These are phyloP conservation scores for Microascus cirrosus DNA, from an alignment of 2,329 filamentous ascomycete genomes.

Conservation along the genomic window DNA sequence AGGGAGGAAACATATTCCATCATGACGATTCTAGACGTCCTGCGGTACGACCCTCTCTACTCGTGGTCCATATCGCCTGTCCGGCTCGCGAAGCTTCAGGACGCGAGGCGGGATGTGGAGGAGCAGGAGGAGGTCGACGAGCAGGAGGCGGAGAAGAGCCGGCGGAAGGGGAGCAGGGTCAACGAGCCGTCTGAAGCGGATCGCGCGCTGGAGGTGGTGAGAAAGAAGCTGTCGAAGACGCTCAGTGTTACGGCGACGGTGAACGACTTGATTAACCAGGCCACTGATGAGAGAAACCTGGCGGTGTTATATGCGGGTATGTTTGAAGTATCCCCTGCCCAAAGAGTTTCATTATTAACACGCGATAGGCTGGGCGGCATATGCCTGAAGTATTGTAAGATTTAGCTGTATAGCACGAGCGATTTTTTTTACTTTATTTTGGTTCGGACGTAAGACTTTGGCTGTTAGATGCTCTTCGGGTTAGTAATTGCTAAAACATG, in stretches of 20 bases:
- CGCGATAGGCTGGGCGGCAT: constrained; percentile 30
- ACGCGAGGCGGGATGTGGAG: constrained; percentile 42
- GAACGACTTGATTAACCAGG: constrained; percentile 93
- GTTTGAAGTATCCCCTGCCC: constrained; percentile 14
- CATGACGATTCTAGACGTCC: constrained; percentile 95
- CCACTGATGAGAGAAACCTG: constrained; percentile 84
- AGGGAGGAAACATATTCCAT: constrained; percentile 94
- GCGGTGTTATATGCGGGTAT: constrained; percentile 77
- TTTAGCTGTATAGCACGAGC: background rate
- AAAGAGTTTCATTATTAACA: background rate
- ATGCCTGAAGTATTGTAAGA: constrained; percentile 20
- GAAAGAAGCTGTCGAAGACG: constrained; percentile 91
- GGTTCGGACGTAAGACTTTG: background rate
- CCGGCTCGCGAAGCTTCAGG: constrained; percentile 52
- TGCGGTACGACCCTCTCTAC: constrained; percentile 96
- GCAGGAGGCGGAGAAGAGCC: constrained; percentile 26
- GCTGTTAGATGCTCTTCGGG: background rate
- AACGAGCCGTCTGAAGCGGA: constrained; percentile 69
- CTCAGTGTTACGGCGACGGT: constrained; percentile 91
- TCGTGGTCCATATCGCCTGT: constrained; percentile 82
- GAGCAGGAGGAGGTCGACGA: constrained; percentile 21
- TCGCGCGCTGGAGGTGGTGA: constrained; percentile 80
- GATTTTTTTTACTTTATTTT: too few relatives aligned
- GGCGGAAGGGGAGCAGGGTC: constrained; percentile 21
- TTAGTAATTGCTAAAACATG: background rate